phyloP scores from a whole-genome alignment of 805 yeast genomes.

The Wickerhamiella domercqiae region DNA sequence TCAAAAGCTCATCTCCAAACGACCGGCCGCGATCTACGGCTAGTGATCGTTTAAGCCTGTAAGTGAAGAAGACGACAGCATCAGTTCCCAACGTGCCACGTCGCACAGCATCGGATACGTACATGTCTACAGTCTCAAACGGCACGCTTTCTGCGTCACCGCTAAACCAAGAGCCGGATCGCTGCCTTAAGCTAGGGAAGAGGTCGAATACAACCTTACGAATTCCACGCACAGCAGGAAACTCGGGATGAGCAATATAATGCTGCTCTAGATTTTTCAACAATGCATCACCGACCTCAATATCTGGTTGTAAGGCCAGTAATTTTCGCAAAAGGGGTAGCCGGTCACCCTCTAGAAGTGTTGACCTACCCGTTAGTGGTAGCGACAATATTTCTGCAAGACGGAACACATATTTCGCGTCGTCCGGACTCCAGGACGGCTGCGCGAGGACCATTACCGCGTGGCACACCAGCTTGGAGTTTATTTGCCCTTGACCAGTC shows the following conservation, averaged over 20 bases:
- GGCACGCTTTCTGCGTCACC: background rate
- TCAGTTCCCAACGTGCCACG: background rate
- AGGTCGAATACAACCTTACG: slow-evolving; percentile 3
- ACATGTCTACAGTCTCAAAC: background rate
- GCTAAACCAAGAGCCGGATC: background rate
- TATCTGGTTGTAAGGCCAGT: too few relatives aligned
- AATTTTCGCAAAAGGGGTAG: too few relatives aligned
- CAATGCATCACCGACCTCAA: background rate
- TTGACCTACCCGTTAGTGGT: too few relatives aligned
- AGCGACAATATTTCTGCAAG: too few relatives aligned
- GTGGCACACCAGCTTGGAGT: too few relatives aligned
- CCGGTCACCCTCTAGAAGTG: too few relatives aligned
- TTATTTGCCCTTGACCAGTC: too few relatives aligned
- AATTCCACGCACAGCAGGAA: background rate
- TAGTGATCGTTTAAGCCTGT: slow-evolving; percentile 7
- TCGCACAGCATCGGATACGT: slow-evolving; percentile 1
- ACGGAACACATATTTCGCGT: too few relatives aligned
- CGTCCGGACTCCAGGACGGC: too few relatives aligned
- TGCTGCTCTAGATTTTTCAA: background rate
- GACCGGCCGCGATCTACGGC: slow-evolving; percentile 3
- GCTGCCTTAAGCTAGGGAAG: slow-evolving; percentile 3
- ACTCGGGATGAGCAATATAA: too few relatives aligned
- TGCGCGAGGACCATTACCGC: too few relatives aligned
- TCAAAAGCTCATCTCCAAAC: slow-evolving; percentile 7
- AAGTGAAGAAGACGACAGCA: slow-evolving; percentile 9